Evolutionary conservation across 768 basidiomycete genomes (phyloP).

Genomic region (Rhodotorula kratochvilovae): DNA sequence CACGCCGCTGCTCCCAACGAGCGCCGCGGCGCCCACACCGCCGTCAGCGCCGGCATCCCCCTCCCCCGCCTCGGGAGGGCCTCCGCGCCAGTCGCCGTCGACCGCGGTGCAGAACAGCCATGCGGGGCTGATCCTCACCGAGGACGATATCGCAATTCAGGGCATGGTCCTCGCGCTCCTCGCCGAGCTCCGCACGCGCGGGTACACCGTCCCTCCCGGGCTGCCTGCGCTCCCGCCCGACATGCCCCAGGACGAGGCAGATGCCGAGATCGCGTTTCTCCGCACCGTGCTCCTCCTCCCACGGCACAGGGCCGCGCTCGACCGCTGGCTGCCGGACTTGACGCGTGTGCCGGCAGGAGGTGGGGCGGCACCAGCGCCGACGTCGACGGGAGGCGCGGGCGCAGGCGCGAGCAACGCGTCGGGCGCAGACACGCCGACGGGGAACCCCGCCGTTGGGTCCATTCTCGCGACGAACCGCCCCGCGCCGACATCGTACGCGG

Average conservation of each 20-base stretch:
- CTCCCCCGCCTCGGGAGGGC: background rate
- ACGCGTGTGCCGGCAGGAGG: background rate
- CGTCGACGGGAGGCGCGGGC: background rate
- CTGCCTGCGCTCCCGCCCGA: slow-evolving; percentile 28
- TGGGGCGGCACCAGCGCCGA: background rate
- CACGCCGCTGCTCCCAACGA: slow-evolving; percentile 1
- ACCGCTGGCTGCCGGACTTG: slow-evolving; percentile 26
- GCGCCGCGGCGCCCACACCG: background rate
- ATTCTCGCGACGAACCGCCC: slow-evolving; percentile 9
- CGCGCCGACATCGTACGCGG: background rate
- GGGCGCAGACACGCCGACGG: background rate
- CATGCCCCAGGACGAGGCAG: slow-evolving; percentile 37
- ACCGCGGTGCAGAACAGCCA: background rate
- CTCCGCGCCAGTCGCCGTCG: background rate
- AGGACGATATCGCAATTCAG: slow-evolving; percentile 39
- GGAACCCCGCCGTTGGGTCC: background rate
- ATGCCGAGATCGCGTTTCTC: slow-evolving; percentile 26
- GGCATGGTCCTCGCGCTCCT: slow-evolving; percentile 37
- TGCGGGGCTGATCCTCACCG: slow-evolving; percentile 29
- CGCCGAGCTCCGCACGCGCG: slow-evolving; percentile 20
- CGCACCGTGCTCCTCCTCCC: slow-evolving; percentile 23
- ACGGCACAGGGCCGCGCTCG: slow-evolving; percentile 26
- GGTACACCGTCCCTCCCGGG: slow-evolving; percentile 31
- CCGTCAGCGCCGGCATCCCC: background rate
- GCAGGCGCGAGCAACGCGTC: background rate